Evolutionary conservation across 1,139 yeast species (phyloP), one percentile per base, ranked within the genome.

Genomic region (Geotrichum macrosporum): DNA sequence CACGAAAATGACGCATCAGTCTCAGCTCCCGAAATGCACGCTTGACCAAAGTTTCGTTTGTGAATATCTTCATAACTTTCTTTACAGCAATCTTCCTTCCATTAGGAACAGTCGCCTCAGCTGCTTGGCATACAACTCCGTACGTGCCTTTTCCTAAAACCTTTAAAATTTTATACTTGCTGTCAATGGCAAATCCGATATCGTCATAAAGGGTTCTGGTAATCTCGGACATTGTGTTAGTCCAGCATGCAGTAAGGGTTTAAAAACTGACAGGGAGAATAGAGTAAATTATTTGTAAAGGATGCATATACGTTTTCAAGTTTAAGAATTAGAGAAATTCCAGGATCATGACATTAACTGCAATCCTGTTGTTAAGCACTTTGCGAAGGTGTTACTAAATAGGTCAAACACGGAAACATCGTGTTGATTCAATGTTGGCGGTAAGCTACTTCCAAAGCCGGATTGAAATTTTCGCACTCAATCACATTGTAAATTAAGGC

Each of bases 141-240:
- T 87, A 88, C 0, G 95, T 83, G 1, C 97, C 97, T 57, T 80
- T 80, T 0, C 96, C 96, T 39, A 88, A 70, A 0, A 81, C 70
- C 39, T 71, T 68, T 21, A 74, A 65, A 4, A 86, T 72, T 45
- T 73, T 70, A 64, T 86, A 88, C 40, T 86, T 69, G 1, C 76
- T 66, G 51, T 82, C 83, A 38, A 86, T 71, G 34, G 78, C 78
- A 63, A 88, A 85, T 47, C 55, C 55, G 21, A 60, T 53, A n/a
- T 52, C 50, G 34, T 49, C 50, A 45, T 55, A 57, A 15, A 48
- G 48, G 21, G 53, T 51, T 27, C 58, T 32, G 26, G 27, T 45
- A 18, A 33, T 39, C 22, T 41, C 48, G 6, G 48, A 21, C 51
- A 40, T 49, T 24, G 32, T 6, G 18, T 24, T 10, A n/a, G n/a